Evolutionary conservation across 225 moss, liverwort and hornwort genomes (phyloP).

Genomic region (Pseudisothecium myosuroides): DNA sequence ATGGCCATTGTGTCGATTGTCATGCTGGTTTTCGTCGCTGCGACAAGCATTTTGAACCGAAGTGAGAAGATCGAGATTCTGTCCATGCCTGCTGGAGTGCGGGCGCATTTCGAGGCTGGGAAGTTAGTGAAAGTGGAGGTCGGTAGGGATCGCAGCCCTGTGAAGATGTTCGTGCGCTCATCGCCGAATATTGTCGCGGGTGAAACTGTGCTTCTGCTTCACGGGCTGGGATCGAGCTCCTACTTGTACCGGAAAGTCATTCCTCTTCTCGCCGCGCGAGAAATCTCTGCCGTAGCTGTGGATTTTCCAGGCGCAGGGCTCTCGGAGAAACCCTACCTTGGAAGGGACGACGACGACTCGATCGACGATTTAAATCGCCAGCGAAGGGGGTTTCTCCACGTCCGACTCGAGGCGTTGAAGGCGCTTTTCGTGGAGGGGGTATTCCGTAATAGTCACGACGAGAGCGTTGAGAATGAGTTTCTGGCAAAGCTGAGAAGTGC

Average conservation of each 20-base stretch:
- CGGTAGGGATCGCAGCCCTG: conserved; percentile 1
- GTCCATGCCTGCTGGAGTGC: conserved; percentile 30
- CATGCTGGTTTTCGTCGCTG: conserved; percentile 6
- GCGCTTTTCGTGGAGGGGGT: conserved; percentile 28
- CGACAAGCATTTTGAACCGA: not conserved
- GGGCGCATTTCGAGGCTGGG: conserved; percentile 31
- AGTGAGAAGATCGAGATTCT: conserved; percentile 17
- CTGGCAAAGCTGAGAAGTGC: conserved; percentile 8
- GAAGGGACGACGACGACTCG: not conserved
- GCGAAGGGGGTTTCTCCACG: conserved; percentile 4
- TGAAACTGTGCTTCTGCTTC: conserved; percentile 19
- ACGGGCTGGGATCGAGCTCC: conserved; percentile 38
- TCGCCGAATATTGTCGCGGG: not conserved
- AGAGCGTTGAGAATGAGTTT: conserved; percentile 18
- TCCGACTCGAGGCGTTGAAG: conserved; percentile 16
- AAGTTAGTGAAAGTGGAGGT: conserved; percentile 36
- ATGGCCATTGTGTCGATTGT: conserved; percentile 1
- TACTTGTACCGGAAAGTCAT: conserved; percentile 11
- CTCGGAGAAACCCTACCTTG: conserved; percentile 8
- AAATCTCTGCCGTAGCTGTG: conserved; percentile 8
- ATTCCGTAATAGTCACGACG: not conserved
- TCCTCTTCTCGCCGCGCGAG: not conserved
- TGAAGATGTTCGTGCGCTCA: conserved; percentile 25
- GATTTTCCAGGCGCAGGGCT: conserved; percentile 35
- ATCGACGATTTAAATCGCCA: not conserved